These are phyloP conservation scores for Gastrolobium bilobum DNA, from an alignment of 306 rosid genomes.

Conservation along the genomic window DNA sequence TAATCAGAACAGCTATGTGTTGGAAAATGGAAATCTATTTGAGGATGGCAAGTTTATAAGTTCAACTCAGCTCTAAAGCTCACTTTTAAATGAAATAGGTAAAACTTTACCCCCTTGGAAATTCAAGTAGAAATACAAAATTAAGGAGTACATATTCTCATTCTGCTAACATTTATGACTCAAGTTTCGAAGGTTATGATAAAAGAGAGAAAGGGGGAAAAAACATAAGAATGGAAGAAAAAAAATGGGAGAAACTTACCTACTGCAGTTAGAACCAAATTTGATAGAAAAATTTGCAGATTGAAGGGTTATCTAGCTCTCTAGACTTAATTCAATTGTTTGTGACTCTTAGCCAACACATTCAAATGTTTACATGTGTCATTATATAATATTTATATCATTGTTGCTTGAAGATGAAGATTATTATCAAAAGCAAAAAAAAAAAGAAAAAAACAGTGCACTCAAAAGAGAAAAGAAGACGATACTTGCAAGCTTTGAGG, in stretches of 20 bases:
- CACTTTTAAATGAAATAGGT: conserved; percentile 10
- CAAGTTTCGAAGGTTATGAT: conserved; percentile 7
- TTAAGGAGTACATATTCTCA: background rate
- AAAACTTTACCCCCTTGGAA: conserved; percentile 2
- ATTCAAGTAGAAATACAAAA: background rate
- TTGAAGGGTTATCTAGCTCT: background rate
- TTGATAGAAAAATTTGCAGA: background rate
- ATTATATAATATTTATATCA: no score
- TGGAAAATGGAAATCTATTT: conserved; percentile 35
- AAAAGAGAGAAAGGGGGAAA: background rate
- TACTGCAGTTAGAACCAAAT: conserved; percentile 10
- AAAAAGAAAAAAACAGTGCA: no score
- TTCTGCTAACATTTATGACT: background rate
- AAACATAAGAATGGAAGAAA: conserved; percentile 14
- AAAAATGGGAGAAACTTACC: conserved; percentile 34
- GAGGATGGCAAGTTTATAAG: background rate
- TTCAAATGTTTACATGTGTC: no score
- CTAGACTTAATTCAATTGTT: no score
- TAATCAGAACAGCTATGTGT: conserved; percentile 7
- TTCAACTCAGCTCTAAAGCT: conserved; percentile 35
- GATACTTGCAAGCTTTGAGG: no score
- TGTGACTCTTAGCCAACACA: conserved; percentile 13
- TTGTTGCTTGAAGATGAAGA: no score
- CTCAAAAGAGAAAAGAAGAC: no score
- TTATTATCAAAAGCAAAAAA: no score